Percentiles rank a stretch among this genome's conserved stretches.
Evolutionary conservation across 2,329 filamentous ascomycete genomes (phyloP).

Genomic region (Paecilomyces sp.): DNA sequence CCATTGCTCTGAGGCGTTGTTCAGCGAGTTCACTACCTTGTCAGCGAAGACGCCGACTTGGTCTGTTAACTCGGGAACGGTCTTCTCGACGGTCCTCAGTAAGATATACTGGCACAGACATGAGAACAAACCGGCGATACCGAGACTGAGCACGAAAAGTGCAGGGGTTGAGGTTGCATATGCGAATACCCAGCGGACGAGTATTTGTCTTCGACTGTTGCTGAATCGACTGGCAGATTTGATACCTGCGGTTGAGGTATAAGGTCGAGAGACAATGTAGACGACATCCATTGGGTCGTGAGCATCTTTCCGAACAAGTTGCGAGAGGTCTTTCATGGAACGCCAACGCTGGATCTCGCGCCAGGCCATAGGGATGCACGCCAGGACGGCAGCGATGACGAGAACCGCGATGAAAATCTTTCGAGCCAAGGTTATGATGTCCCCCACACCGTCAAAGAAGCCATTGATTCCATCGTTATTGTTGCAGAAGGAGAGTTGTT

Average conservation of each 20-base stretch:
- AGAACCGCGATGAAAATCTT: conserved; percentile 73
- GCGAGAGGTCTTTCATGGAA: conserved; percentile 61
- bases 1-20: conserved; percentile 70
- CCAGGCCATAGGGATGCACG: conserved; percentile 71
- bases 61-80: conserved; percentile 66
- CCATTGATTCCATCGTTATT: conserved; percentile 72
- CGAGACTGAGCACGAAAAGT: conserved; percentile 78
- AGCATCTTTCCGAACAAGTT: conserved; percentile 56
- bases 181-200: conserved; percentile 75
- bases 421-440: conserved; percentile 60
- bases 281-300: conserved; percentile 81
- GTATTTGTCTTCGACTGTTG: conserved; percentile 58
- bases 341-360: conserved; percentile 73
- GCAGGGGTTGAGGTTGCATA: conserved; percentile 82
- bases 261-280: conserved; percentile 77
- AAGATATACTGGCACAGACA: conserved; percentile 77
- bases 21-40: conserved; percentile 65
- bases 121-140: conserved; percentile 71
- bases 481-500: conserved; percentile 79
- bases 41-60: conserved; percentile 75
- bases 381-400: conserved; percentile 61
- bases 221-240: conserved; percentile 58
- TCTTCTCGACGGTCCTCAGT: conserved; percentile 63
- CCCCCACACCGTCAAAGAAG: conserved; percentile 71
- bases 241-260: conserved; percentile 66